Conservation (phyloP, 306 rosid species). For the Cicer bijugum region DNA sequence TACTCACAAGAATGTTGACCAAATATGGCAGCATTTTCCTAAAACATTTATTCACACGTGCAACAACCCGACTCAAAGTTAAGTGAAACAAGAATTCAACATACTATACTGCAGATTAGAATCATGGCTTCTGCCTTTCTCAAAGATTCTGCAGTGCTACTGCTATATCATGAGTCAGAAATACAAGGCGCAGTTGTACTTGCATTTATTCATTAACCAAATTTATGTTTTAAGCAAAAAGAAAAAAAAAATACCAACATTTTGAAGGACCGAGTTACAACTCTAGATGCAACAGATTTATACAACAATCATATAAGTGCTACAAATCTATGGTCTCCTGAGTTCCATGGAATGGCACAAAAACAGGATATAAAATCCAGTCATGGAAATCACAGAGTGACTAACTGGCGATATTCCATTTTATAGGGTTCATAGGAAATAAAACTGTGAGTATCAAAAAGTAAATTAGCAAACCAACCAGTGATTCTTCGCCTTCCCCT, state of each 20-base stretch:
- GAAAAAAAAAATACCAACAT: neutral
- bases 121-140: conserved; percentile 11
- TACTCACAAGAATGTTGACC: neutral
- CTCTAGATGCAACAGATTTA: neutral
- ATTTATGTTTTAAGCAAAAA: conserved; percentile 2
- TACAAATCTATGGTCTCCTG: neutral
- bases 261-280: neutral
- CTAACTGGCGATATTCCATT: neutral
- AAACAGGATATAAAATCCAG: conserved; percentile 11
- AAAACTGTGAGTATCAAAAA: conserved; percentile 16
- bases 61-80: neutral
- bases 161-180: neutral
- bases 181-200: neutral
- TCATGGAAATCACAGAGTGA: conserved; percentile 10
- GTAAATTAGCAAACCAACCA: conserved; percentile 67
- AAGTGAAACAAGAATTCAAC: neutral
- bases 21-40: conserved; percentile 8
- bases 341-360: conserved; percentile 9
- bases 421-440: conserved; percentile 5
- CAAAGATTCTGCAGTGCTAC: neutral
- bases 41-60: conserved; percentile 6
- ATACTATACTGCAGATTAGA: neutral
- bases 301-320: neutral
- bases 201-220: neutral
- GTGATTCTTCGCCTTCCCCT: conserved; percentile 77